Percentiles rank a stretch among this genome's conserved stretches.
Conservation (phyloP, 73 alveolate genomes). For the Urostyla sp. region DNA sequence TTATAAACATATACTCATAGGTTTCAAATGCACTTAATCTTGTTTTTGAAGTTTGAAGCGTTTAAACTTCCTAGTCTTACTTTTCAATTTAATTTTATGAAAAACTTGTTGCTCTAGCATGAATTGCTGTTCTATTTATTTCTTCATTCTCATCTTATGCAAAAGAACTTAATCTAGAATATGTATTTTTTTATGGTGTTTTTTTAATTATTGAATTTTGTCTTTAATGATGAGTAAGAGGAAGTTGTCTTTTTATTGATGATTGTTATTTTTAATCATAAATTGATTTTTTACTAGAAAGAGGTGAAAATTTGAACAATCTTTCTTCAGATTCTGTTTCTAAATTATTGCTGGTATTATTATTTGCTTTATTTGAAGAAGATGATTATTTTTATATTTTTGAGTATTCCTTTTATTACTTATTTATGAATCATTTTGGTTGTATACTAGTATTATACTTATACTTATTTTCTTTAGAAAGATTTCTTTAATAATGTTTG, state of each 20-base stretch:
- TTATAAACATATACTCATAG: slow-evolving; percentile 51
- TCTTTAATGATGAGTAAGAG: no score
- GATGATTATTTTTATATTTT: neutral
- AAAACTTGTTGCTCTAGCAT: neutral
- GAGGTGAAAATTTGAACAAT: slow-evolving; percentile 49
- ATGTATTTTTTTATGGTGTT: no score
- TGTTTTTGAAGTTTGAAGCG: neutral
- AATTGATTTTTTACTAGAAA: slow-evolving; percentile 33
- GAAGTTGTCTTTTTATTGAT: no score
- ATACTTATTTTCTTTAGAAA: neutral
- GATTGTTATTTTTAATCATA: no score
- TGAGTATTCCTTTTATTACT: neutral
- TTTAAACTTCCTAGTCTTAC: neutral
- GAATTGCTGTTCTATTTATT: no score
- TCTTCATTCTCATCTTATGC: no score
- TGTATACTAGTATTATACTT: neutral
- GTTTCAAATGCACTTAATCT: slow-evolving; percentile 49
- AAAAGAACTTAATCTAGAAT: no score
- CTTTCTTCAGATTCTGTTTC: slow-evolving; percentile 34
- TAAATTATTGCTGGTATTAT: neutral
- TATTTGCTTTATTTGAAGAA: neutral
- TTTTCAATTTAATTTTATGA: neutral
- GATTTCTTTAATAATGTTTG: no score
- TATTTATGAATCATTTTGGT: neutral
- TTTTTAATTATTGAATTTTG: slow-evolving; percentile 10